phyloP scores from a whole-genome alignment of 2,329 filamentous ascomycete genomes.

The Scedosporium boydii region DNA sequence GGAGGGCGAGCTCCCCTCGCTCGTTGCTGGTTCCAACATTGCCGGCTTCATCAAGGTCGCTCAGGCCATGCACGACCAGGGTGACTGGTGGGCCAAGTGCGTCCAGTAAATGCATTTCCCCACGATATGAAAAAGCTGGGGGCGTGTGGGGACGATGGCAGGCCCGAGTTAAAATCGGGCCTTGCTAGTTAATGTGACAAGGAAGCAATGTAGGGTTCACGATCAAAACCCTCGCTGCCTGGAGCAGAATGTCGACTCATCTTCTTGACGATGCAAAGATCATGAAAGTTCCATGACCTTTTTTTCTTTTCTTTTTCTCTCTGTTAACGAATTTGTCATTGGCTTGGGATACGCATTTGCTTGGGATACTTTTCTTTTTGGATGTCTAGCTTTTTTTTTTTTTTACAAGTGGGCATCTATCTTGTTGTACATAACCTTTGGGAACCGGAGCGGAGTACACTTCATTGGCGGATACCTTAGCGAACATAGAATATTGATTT shows the following conservation, averaged over 20 bases:
- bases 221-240: too few species aligned
- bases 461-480: conserved; percentile 1
- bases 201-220: too few species aligned
- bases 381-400: neutral
- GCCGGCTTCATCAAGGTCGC: conserved; percentile 96
- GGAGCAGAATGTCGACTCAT: too few species aligned
- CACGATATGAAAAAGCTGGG: neutral
- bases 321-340: neutral
- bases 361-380: neutral
- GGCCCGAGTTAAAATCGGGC: neutral
- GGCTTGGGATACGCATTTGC: neutral
- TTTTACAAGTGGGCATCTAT: neutral
- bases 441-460: neutral
- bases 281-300: neutral
- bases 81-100: conserved; percentile 62
- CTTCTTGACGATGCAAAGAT: neutral
- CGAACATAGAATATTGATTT: neutral
- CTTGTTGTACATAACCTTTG: neutral
- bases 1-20: conserved; percentile 77
- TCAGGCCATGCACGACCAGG: conserved; percentile 89
- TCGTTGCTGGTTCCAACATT: conserved; percentile 94
- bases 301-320: neutral
- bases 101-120: neutral
- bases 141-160: too few species aligned
- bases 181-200: neutral